Base-by-base conservation (phyloP, 306 rosid species). In the Cucurbita moschata region DNA sequence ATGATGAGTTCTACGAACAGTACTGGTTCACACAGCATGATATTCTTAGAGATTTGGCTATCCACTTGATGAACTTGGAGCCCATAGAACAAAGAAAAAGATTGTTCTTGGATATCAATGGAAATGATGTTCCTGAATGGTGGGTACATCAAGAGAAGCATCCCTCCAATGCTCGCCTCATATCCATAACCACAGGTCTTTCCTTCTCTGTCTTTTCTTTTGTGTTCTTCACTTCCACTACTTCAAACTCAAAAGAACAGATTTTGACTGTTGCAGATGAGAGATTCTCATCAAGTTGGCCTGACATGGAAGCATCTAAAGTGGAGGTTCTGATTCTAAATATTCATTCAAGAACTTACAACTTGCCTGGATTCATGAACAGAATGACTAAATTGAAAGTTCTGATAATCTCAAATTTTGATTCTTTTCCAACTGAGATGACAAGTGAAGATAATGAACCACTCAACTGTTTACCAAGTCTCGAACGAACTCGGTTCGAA, bases 181-280 rank as follows among this genome's bases (percentile, higher is more conserved):
- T 92, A 26, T 89, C 92, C 6, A 82, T 92, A 82, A 81, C 92
- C 69, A 86, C 92, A 2, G 94, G 96, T 89, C 49, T 16, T 73
- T 78, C 72, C 26, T 26, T 77, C 30, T 76, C 46, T 64, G 76
- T 77, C n/a, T 23, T 15, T 16, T 19, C 53, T 50, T 50, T 50
- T 43, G 7, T 26, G 42, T 26, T 49, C 30, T 61, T 54, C 4
- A 57, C 69, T 39, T 73, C 54, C 2, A 57, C 65, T 51, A 66
- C 83, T 47, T 40, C 6, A 59, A 56, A 63, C 55, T 66, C 21
- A 54, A 46, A 12, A 66, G 1, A 2, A 30, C 4, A 19, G 57
- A 23, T 26, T 53, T 8, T 64, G 42, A 30, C 84, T 14, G 79
- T 82, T 81, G 80, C 89, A 92, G 97, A 83, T 78, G 89, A 80